phyloP scores from a whole-genome alignment of 2,329 filamentous ascomycete genomes.

The Apiospora aurea region DNA sequence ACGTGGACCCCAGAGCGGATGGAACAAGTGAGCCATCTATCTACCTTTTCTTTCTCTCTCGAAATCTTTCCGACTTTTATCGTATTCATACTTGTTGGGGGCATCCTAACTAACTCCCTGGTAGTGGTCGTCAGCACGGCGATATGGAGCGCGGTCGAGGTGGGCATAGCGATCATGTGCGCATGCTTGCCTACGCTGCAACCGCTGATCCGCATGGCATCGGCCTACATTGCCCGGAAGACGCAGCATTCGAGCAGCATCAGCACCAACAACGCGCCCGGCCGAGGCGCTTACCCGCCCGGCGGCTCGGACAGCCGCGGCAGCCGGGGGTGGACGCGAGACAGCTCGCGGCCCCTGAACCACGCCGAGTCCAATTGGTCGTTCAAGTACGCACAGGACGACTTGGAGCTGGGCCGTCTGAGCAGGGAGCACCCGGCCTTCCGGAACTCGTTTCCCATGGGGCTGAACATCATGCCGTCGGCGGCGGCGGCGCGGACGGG shows the following conservation, averaged over 20 bases:
- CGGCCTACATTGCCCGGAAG: not conserved
- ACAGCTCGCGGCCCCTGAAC: conserved; percentile 12
- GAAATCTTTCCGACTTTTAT: not conserved
- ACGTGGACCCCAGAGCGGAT: not conserved
- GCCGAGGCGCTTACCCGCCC: not conserved
- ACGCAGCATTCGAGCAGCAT: conserved; percentile 1
- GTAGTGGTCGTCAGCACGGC: conserved; percentile 8
- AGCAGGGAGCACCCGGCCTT: not conserved
- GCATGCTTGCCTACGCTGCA: conserved; percentile 24
- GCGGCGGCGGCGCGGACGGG: not conserved
- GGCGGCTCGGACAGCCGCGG: not conserved
- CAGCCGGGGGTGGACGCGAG: conserved; percentile 15
- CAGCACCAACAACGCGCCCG: not conserved
- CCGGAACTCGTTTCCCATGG: conserved; percentile 10
- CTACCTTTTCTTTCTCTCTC: too few relatives aligned
- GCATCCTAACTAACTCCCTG: not conserved
- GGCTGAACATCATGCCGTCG: not conserved
- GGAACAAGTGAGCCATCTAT: conserved; percentile 4
- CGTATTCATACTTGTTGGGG: too few relatives aligned
- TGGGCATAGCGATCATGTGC: conserved; percentile 20
- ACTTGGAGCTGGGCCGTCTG: conserved; percentile 9
- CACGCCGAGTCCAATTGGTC: conserved; percentile 18
- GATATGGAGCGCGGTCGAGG: conserved; percentile 21
- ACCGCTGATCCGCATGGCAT: conserved; percentile 22
- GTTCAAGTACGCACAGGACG: conserved; percentile 16